Conservation (phyloP, 306 rosid genomes). For the Astragalus glycyphyllos region DNA sequence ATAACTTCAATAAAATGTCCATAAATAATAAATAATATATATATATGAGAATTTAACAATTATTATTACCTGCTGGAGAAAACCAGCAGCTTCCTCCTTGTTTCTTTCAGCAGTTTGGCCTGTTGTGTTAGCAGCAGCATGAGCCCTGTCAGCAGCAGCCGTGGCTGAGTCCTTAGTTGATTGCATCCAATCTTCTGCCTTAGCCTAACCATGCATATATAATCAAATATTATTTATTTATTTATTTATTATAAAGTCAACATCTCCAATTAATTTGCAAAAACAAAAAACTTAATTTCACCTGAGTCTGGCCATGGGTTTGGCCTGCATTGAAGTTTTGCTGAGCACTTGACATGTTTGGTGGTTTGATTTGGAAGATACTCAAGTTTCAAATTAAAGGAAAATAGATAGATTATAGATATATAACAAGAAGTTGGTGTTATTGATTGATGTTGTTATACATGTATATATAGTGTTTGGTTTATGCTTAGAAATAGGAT, state of each 20-base stretch:
- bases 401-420: background rate
- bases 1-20: background rate
- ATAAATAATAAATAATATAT: background rate
- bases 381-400: background rate
- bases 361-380: background rate
- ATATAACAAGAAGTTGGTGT: background rate
- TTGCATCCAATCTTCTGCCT: conserved; percentile 42
- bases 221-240: background rate
- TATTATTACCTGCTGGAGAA: conserved; percentile 59
- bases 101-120: conserved; percentile 40
- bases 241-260: too few relatives aligned
- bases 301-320: conserved; percentile 43
- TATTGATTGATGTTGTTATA: background rate
- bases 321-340: conserved; percentile 57
- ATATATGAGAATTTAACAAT: conserved; percentile 3
- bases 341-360: conserved; percentile 61
- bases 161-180: conserved; percentile 49
- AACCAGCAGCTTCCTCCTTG: conserved; percentile 59
- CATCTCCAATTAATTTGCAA: background rate
- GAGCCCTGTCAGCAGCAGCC: conserved; percentile 48
- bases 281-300: background rate
- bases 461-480: conserved; percentile 37
- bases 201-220: conserved; percentile 36
- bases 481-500: conserved; percentile 41
- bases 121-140: conserved; percentile 49